Percentiles rank a stretch among this genome's conserved stretches.
phyloP scores from a whole-genome alignment of 202 grass and related monocot species.

The Elaeis oleifera region DNA sequence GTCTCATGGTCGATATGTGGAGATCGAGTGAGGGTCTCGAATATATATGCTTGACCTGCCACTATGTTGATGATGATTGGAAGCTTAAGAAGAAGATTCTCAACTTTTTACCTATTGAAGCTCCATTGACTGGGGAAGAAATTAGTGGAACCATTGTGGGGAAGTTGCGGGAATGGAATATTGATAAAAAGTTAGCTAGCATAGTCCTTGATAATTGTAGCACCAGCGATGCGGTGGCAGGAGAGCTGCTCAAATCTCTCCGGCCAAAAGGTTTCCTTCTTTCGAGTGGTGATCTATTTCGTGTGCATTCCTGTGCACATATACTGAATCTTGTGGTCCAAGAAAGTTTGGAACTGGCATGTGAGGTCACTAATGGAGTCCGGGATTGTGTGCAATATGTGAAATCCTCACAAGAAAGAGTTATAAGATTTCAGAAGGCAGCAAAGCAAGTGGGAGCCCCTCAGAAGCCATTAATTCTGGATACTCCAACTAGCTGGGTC shows the following conservation, averaged over 20 bases:
- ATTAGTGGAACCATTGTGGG: conserved; percentile 58
- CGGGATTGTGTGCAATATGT: not conserved
- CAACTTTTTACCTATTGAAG: conserved; percentile 70
- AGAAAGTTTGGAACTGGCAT: not conserved
- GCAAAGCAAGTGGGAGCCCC: conserved; percentile 53
- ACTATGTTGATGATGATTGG: conserved; percentile 79
- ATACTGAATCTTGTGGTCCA: conserved; percentile 4
- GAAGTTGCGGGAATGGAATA: conserved; percentile 70
- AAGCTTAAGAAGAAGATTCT: conserved; percentile 85
- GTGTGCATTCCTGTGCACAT: not conserved
- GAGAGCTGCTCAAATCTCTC: conserved; percentile 13
- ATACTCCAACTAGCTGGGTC: conserved; percentile 67
- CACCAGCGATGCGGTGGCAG: conserved; percentile 11
- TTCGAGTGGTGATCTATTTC: conserved; percentile 13
- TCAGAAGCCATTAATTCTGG: conserved; percentile 69
- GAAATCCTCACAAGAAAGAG: conserved; percentile 8
- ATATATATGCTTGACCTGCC: conserved; percentile 80
- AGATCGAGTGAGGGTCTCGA: conserved; percentile 53
- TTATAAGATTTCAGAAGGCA: not conserved
- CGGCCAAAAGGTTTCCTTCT: conserved; percentile 1
- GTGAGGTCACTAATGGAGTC: not conserved
- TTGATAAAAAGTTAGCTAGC: conserved; percentile 57
- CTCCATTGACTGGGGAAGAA: conserved; percentile 40
- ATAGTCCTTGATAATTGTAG: conserved; percentile 36
- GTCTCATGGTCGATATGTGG: conserved; percentile 84